Conservation (phyloP, 768 basidiomycete genomes). For the Royoungia palumana region DNA sequence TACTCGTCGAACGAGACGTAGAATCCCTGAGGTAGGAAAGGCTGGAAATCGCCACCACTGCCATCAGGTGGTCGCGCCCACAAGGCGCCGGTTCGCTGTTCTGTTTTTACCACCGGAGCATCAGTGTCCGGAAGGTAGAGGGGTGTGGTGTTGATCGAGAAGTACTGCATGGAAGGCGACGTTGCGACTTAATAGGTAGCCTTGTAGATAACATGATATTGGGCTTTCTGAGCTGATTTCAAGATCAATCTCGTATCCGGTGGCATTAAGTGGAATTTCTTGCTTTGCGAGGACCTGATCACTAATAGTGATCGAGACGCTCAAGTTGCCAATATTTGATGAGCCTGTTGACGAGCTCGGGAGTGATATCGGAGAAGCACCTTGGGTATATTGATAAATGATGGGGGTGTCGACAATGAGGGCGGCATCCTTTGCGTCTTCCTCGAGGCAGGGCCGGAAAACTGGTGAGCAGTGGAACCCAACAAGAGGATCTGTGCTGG, state of each 20-base stretch:
- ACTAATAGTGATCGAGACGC: slow-evolving; percentile 33
- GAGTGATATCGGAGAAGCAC: slow-evolving; percentile 32
- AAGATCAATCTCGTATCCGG: slow-evolving; percentile 34
- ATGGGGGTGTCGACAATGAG: slow-evolving; percentile 40
- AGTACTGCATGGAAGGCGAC: slow-evolving; percentile 26
- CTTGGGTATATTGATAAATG: slow-evolving; percentile 34
- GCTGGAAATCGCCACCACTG: slow-evolving; percentile 26
- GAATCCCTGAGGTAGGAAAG: slow-evolving; percentile 68
- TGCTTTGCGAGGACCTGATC: slow-evolving; percentile 21
- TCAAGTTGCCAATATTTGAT: slow-evolving; percentile 15
- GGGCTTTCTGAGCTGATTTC: slow-evolving; percentile 27
- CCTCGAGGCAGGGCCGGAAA: slow-evolving; percentile 46
- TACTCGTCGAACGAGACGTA: slow-evolving; percentile 61
- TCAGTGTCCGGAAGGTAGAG: slow-evolving; percentile 40
- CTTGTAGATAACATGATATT: slow-evolving; percentile 35
- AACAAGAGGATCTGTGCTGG: slow-evolving; percentile 37
- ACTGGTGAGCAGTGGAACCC: slow-evolving; percentile 46
- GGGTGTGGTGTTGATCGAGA: slow-evolving; percentile 30
- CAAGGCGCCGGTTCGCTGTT: slow-evolving; percentile 43
- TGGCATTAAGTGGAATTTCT: slow-evolving; percentile 38
- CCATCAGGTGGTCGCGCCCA: slow-evolving; percentile 35
- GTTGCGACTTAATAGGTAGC: slow-evolving; percentile 25
- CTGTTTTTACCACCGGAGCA: slow-evolving; percentile 46
- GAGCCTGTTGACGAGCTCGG: no score
- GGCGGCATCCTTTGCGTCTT: slow-evolving; percentile 28